Conservation (phyloP, 192 early-diverging fungal species). For the Backusella australiensis region DNA sequence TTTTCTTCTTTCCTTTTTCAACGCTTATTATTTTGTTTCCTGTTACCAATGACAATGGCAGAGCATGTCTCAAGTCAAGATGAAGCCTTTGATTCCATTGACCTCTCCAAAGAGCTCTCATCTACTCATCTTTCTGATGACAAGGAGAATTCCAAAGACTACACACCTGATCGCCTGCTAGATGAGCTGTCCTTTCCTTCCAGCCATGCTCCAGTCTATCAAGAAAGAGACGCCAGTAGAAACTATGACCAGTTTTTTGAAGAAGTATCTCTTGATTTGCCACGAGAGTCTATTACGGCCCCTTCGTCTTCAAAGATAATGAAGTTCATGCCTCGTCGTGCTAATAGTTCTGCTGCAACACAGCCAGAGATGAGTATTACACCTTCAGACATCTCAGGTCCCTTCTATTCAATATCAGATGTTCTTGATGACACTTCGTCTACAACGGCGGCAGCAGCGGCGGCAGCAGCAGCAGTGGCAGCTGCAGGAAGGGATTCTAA, state of each 20-base stretch:
- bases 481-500: constrained; percentile 8
- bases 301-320: constrained; percentile 20
- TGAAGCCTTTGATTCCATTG: neutral
- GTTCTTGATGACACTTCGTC: constrained; percentile 26
- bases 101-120: neutral
- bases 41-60: neutral
- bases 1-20: neutral
- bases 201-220: neutral
- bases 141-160: neutral
- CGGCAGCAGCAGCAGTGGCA: neutral
- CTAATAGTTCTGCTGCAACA: neutral
- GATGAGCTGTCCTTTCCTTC: constrained; percentile 19
- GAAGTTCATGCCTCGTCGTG: constrained; percentile 29
- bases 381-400: constrained; percentile 29
- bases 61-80: neutral
- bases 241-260: constrained; percentile 41
- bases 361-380: neutral
- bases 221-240: neutral
- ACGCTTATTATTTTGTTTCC: neutral
- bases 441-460: neutral
- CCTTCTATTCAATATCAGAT: constrained; percentile 39
- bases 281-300: neutral
- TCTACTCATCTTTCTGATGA: constrained; percentile 11
- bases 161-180: constrained; percentile 24
- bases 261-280: constrained; percentile 40